Evolutionary conservation across 768 basidiomycete genomes (phyloP), one percentile per base, ranked within the genome.

Genomic region (Dentipellis sp.): DNA sequence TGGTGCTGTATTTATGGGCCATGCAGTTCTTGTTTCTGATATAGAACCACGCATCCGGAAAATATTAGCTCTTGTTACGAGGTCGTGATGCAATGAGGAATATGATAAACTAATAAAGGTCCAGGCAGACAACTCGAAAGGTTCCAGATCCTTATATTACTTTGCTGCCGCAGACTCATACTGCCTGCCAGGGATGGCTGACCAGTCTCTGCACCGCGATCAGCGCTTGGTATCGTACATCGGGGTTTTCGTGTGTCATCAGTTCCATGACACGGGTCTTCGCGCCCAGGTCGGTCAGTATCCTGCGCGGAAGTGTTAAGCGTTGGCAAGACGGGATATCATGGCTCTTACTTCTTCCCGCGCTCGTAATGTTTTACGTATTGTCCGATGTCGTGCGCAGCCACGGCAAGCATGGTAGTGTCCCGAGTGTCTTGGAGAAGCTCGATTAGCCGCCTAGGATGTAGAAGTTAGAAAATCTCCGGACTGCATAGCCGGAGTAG

Each of bases 181-280:
- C 78, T 19, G 78, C 71, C 46, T 81, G 69, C 91, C 91, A 94
- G 9, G 91, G 85, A 63, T 94, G 91, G 67, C 91, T 93, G 65
- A 97, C 88, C 35, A 97, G 82, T 54, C 86, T 82, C 67, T 97
- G 94, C 9, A 94, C 94, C 5, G 91, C 86, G 38, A 97, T 74
- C 38, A 98, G 74, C 2, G 94, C 93, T 56, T 87, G 86, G 76
- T 98, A 99, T 62, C 92, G 82, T 54, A 97, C 93, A 64, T 98
- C 89, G 19, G 88, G 74, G 67, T 93, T 83, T 35, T 79, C 72
- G 68, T 97, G 91, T 0, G 86, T 83, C 91, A 98, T 94, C 52
- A 99, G 78, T 65, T 93, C 88, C 90, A 92, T 92, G 4, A 88
- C 86, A 22, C 84, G 78, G 2, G 79, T 80, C 72, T 99, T 99